These are phyloP conservation scores for Aureobasidium vineae DNA, from an alignment of 2,329 filamentous ascomycete genomes.

Conservation along the genomic window DNA sequence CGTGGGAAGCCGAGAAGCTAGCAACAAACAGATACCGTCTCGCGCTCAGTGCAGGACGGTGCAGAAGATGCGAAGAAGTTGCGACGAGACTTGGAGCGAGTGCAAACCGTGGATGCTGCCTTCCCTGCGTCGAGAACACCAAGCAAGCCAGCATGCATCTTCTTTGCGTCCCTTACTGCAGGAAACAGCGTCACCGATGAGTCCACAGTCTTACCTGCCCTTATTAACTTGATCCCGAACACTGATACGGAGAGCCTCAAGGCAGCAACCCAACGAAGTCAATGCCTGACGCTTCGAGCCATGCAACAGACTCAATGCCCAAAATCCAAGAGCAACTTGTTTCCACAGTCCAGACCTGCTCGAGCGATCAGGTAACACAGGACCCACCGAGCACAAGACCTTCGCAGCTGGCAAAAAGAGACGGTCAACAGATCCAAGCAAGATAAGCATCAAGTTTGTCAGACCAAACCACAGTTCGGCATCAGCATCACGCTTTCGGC, in stretches of 20 bases:
- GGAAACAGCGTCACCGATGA: not conserved
- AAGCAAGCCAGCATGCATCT: constrained; percentile 3
- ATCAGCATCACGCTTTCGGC: not conserved
- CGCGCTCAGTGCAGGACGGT: not conserved
- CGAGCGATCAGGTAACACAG: not conserved
- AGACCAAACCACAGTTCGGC: not conserved
- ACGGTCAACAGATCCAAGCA: not conserved
- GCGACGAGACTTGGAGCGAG: not conserved
- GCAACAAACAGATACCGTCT: constrained; percentile 4
- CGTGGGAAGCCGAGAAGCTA: constrained; percentile 4
- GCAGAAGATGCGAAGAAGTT: not conserved
- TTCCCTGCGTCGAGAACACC: not conserved
- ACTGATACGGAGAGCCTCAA: not conserved
- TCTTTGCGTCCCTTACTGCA: constrained; percentile 1
- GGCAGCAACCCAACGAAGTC: not conserved
- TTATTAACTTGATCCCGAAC: not conserved
- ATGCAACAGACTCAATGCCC: not conserved
- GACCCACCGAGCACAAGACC: not conserved
- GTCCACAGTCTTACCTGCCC: not conserved
- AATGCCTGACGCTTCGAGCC: not conserved
- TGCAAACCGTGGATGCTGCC: constrained; percentile 2
- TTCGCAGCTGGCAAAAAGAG: not conserved
- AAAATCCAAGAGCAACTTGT: not conserved
- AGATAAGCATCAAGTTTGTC: not conserved
- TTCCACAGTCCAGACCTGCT: not conserved